phyloP scores from a whole-genome alignment of 2,329 filamentous ascomycete genomes.

The Cercospora sojina region DNA sequence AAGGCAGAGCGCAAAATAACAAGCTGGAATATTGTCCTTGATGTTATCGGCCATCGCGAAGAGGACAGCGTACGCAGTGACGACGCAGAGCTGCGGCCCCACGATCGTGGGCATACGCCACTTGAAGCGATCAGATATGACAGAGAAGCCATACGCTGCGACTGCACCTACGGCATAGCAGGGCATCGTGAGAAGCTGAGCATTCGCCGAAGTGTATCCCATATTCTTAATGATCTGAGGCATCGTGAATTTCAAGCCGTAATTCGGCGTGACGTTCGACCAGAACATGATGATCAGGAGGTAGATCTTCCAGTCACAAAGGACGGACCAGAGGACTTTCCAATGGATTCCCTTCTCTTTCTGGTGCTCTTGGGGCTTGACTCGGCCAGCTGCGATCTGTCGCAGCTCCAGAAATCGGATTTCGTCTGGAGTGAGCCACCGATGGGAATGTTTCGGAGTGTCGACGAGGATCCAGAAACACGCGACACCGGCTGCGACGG shows the following conservation, averaged over 20 bases:
- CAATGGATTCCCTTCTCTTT: background rate
- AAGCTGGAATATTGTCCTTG: slow-evolving; percentile 45
- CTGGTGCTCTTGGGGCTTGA: background rate
- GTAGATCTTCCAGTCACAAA: slow-evolving; percentile 52
- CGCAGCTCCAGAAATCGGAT: slow-evolving; percentile 20
- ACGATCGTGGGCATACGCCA: slow-evolving; percentile 61
- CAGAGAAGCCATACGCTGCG: slow-evolving; percentile 42
- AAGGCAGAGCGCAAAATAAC: slow-evolving; percentile 32
- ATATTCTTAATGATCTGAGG: slow-evolving; percentile 20
- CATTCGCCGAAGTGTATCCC: slow-evolving; percentile 22
- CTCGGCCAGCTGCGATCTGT: background rate
- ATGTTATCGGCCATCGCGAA: slow-evolving; percentile 25
- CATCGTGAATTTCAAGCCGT: slow-evolving; percentile 23
- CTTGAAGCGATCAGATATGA: slow-evolving; percentile 57
- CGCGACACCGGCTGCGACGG: slow-evolving; percentile 52
- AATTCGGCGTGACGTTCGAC: background rate
- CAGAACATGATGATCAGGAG: slow-evolving; percentile 43
- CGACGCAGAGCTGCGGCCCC: slow-evolving; percentile 21
- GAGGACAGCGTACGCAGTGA: slow-evolving; percentile 28
- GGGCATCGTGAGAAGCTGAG: slow-evolving; percentile 34
- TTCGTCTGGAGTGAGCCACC: slow-evolving; percentile 30
- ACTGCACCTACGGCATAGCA: slow-evolving; percentile 37
- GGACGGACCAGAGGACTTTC: slow-evolving; percentile 37
- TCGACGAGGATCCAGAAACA: slow-evolving; percentile 59
- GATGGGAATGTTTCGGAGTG: slow-evolving; percentile 30